These are phyloP conservation scores for Lactarius pseudohatsudake DNA, from an alignment of 768 basidiomycete species.

Conservation along the genomic window DNA sequence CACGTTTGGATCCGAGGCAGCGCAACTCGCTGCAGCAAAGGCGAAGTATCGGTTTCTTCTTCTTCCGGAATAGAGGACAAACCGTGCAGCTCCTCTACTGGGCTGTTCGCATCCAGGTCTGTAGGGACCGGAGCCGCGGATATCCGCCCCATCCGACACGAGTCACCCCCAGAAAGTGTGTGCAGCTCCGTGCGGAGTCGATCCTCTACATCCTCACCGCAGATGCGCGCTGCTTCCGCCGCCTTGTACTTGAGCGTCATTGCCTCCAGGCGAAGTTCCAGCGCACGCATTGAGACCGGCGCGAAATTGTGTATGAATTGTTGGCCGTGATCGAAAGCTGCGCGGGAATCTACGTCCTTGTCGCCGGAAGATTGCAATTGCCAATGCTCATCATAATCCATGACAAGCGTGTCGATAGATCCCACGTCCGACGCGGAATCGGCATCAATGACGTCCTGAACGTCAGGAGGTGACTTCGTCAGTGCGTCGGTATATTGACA, in stretches of 20 bases:
- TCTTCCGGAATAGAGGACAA: slow-evolving; percentile 20
- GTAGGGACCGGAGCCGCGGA: neutral
- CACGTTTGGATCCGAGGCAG: slow-evolving; percentile 17
- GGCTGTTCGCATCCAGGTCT: neutral
- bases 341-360: slow-evolving; percentile 11
- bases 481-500: neutral
- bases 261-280: slow-evolving; percentile 21
- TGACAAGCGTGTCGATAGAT: slow-evolving; percentile 28
- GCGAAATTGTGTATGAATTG: neutral
- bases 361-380: slow-evolving; percentile 1
- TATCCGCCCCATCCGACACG: neutral
- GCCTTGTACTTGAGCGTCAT: slow-evolving; percentile 27
- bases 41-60: slow-evolving; percentile 9
- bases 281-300: slow-evolving; percentile 5
- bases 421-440: slow-evolving; percentile 25
- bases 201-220: slow-evolving; percentile 27
- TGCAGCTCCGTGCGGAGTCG: slow-evolving; percentile 19
- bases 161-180: neutral
- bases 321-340: neutral
- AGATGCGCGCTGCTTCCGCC: slow-evolving; percentile 29
- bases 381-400: slow-evolving; percentile 15
- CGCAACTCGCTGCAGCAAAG: neutral
- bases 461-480: slow-evolving; percentile 7
- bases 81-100: neutral
- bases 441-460: slow-evolving; percentile 16